Evolutionary conservation across 2,329 filamentous ascomycete genomes (phyloP), one percentile per base, ranked within the genome.

Genomic region (Lasiodiplodia gonubiensis): DNA sequence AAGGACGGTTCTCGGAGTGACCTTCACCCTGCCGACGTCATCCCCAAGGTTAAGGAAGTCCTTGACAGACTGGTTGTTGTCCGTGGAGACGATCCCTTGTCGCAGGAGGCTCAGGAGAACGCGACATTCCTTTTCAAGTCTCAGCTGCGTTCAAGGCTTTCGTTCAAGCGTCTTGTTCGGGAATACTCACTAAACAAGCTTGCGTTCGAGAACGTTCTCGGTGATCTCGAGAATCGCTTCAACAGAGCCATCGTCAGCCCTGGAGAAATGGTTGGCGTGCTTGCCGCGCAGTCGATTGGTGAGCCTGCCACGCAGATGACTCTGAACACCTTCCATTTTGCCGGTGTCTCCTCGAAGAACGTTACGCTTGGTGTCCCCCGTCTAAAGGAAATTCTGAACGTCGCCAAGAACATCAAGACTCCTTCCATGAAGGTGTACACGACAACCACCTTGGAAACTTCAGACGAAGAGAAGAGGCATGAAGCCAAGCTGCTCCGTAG

Each of bases 251-350:
- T 92, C 73, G 94, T 97, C 69, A 92, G 89, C 73, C 94, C 95
- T 57, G 95, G 96, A 77, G 96, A 99, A 79, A 99, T 99, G 95
- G 95, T 99, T 67, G 95, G 95, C 82, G 95, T 99, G 25, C 84
- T 99, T 75, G 95, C 95, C 70, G 95, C 96, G 7, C 95, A 99
- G 82, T 99, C 95, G 37, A 99, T 99, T 77, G 95, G 95, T 83
- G 95, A 99, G 80, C 95, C 95, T 49, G 96, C 95, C 25, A 99
- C 95, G 1, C 95, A 99, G 85, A 99, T 99, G 95, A 99, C 95
- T 1, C 84, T 99, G 69, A 99, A 99, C 83, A 99, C 95, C 27
- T 99, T 99, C 91, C 95, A 99, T 86, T 99, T 99, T 80, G 94
- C 95, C 80, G 95, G 95, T 97, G 93, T 99, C 69, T 97, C 96